Base-by-base conservation (phyloP, 129 eudicot genomes). In the Lonicera japonica region DNA sequence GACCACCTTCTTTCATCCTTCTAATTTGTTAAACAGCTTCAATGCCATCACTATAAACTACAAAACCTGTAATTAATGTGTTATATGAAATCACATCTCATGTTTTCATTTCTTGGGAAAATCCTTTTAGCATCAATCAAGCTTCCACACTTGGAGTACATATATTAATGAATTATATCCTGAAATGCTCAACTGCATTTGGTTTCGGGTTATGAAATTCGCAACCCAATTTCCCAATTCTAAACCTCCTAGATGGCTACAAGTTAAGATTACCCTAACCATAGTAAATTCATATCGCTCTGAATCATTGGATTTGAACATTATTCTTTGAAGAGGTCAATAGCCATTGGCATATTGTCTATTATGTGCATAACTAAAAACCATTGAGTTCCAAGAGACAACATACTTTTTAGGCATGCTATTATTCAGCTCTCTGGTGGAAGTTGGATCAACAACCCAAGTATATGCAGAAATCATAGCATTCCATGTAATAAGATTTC, bases 61-160 rank as follows among this genome's bases (percentile, higher is more conserved):
- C 97, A 74, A 78, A 81, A 45, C 97, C 95, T 18, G 95, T 74
- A 16, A 90, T 86, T 48, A 90, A 63, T 25, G 95, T 77, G 72
- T 90, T 90, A 72, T 76, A 83, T 25, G 95, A 78, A 29, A 83
- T 77, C 61, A 79, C 83, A 59, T 90, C 95, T 76, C 82, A 76
- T 36, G 54, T 70, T 41, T 67, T 62, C 97, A 90, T 83, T 70
- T 83, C 74, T 2, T 76, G 52, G n/a, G 56, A 90, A 90, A 51
- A 81, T 48, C 47, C 16, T 72, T 63, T 68, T 50, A 3, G 95
- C 95, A 9, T 76, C 77, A 64, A 61, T 59, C 82, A 90, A 80
- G 77, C 77, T 76, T 70, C 97, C 97, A 63, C 97, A 86, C 68
- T 77, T 90, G 34, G 95, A 86, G 71, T 83, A 90, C 95, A 90